Evolutionary conservation across 495 filamentous ascomycete genomes (phyloP).

Genomic region (Ramalina intermedia): DNA sequence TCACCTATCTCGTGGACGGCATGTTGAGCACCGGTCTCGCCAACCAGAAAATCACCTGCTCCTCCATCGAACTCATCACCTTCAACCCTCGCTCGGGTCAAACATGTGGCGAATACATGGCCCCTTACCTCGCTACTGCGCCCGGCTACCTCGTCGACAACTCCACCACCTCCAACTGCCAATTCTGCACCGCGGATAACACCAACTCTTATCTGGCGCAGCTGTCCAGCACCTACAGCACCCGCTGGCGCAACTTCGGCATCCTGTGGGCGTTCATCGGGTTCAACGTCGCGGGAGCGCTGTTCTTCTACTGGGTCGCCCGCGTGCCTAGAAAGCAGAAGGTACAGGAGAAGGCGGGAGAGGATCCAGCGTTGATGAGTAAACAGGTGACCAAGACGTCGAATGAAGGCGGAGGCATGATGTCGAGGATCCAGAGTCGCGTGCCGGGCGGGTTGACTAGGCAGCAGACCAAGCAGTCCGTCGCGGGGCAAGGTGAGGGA

Average conservation of each 20-base stretch:
- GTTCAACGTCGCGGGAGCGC: conserved; percentile 63
- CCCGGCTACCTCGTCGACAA: conserved; percentile 43
- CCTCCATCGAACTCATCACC: conserved; percentile 41
- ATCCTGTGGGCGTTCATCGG: conserved; percentile 54
- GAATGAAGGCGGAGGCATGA: background rate
- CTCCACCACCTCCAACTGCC: conserved; percentile 37
- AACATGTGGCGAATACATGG: conserved; percentile 46
- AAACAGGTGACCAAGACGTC: conserved; percentile 1
- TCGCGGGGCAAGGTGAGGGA: too few relatives aligned
- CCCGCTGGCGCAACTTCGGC: conserved; percentile 60
- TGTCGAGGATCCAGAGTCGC: background rate
- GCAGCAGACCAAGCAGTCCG: too few relatives aligned
- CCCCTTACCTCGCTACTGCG: conserved; percentile 26
- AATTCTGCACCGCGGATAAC: conserved; percentile 37
- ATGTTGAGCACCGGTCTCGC: conserved; percentile 49
- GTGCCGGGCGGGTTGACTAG: background rate
- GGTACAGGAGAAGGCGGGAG: conserved; percentile 24
- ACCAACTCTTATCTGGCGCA: conserved; percentile 48
- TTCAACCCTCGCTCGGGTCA: conserved; percentile 37
- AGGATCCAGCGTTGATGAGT: conserved; percentile 3
- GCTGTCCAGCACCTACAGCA: conserved; percentile 34
- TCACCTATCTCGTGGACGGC: conserved; percentile 53
- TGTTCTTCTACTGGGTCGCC: conserved; percentile 65
- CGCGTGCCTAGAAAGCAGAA: conserved; percentile 59
- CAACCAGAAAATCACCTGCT: conserved; percentile 44